Evolutionary conservation across 768 basidiomycete species (phyloP), one percentile per base, ranked within the genome.

Genomic region (Leucosporidium scottii): DNA sequence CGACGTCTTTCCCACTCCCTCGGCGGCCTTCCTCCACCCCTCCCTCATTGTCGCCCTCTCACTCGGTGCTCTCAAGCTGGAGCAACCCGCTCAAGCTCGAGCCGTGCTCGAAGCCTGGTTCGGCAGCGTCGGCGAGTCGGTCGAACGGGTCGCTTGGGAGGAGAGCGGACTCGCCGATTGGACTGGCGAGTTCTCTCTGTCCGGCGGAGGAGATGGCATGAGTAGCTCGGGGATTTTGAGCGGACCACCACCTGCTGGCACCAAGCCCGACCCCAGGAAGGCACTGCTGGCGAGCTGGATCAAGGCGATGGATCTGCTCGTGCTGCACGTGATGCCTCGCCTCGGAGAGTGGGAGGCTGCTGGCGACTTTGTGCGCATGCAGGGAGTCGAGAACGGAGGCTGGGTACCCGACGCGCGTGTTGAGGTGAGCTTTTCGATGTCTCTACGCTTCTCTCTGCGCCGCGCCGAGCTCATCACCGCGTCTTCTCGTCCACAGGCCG

Each of bases 321-420:
- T 58, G 15, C 51, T 72, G 44, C 65, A 69, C 27, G 50, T 72
- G 34, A 44, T 64, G 28, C 71, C 71, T 5, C 31, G 50, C 4
- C 57, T 72, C 20, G 65, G 65, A 18, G 71, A 72, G 21, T 72
- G 67, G 67, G 71, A 72, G 17, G 71, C 67, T 1, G 71, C 71
- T 62, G 67, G 59, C 2, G 71, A 72, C 47, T 66, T 66, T 48
- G 59, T 64, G 15, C 34, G 67, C 8, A 17, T 62, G 12, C 71
- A 72, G 25, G 56, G 62, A 12, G 50, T 59, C 23, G 71, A 72
- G 63, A 72, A 69, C 21, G 71, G 71, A 3, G 67, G 71, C 0
- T 72, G 65, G 65, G 65, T 72, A 8, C 71, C 67, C 12, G 67
- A 72, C 27, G 48, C 47, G 34, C 36, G 71, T 18, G 67, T 72